phyloP scores from a whole-genome alignment of 2,329 filamentous ascomycete species.

The Pestalotiopsis sp. region DNA sequence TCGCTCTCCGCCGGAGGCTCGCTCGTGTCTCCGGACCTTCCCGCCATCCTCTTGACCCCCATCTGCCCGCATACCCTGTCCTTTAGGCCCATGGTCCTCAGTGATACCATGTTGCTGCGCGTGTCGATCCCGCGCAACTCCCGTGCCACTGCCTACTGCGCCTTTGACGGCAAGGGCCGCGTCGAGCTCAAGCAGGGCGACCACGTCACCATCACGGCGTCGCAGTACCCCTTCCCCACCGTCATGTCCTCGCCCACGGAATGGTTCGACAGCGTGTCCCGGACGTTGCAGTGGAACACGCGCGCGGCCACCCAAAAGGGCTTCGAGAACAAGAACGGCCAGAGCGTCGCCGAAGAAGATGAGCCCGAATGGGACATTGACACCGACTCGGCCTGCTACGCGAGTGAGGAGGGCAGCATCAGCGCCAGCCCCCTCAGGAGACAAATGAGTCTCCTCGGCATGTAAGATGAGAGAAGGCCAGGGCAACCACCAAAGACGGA shows the following conservation, averaged over 20 bases:
- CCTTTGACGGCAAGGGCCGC: conserved; percentile 95
- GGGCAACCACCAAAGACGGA: background rate
- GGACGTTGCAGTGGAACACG: conserved; percentile 93
- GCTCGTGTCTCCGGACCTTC: conserved; percentile 94
- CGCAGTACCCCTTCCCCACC: conserved; percentile 95
- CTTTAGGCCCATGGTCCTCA: conserved; percentile 97
- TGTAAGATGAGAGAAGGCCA: conserved; percentile 39
- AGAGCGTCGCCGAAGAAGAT: conserved; percentile 50
- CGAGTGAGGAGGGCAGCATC: conserved; percentile 72
- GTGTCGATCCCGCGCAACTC: conserved; percentile 84
- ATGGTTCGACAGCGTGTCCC: conserved; percentile 95
- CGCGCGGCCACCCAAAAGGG: conserved; percentile 89
- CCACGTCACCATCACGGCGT: conserved; percentile 93
- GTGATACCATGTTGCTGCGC: conserved; percentile 89
- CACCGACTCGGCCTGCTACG: conserved; percentile 74
- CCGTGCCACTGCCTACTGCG: conserved; percentile 92
- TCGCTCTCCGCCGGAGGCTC: conserved; percentile 94
- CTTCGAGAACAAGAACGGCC: conserved; percentile 60
- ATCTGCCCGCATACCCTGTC: conserved; percentile 97
- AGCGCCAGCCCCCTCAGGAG: conserved; percentile 68
- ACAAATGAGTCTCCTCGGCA: conserved; percentile 73
- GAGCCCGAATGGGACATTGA: conserved; percentile 89
- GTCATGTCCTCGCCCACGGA: conserved; percentile 87
- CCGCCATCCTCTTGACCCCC: conserved; percentile 92
- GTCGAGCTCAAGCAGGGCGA: conserved; percentile 92